These are phyloP conservation scores for Alternaria longipes DNA, from an alignment of 2,329 filamentous ascomycete genomes.

Conservation along the genomic window DNA sequence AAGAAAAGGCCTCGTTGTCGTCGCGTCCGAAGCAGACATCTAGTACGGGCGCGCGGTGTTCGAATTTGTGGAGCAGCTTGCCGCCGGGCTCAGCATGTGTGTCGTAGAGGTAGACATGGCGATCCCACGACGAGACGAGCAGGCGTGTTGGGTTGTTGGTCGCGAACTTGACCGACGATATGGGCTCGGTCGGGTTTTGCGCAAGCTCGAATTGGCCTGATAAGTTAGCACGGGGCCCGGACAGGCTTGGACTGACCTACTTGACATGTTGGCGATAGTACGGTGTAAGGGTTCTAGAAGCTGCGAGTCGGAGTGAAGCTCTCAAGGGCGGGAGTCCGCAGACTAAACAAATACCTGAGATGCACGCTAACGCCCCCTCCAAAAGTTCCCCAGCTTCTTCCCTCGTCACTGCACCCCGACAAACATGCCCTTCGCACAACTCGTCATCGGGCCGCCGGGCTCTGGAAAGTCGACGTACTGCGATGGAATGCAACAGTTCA, in stretches of 20 bases:
- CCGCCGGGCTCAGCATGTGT: slow-evolving; percentile 68
- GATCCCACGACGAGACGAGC: slow-evolving; percentile 95
- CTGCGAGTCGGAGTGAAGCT: slow-evolving; percentile 27
- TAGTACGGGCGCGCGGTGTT: slow-evolving; percentile 85
- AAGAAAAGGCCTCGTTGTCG: slow-evolving; percentile 85
- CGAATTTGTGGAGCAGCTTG: slow-evolving; percentile 75
- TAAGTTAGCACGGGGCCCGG: not conserved
- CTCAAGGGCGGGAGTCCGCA: slow-evolving; percentile 29
- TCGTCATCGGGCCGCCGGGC: slow-evolving; percentile 93
- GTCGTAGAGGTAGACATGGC: slow-evolving; percentile 89
- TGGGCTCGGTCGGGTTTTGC: slow-evolving; percentile 83
- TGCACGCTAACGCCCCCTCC: slow-evolving; percentile 26
- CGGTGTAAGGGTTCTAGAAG: slow-evolving; percentile 7
- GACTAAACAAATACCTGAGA: slow-evolving; percentile 11
- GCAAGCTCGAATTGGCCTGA: slow-evolving; percentile 78
- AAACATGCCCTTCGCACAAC: slow-evolving; percentile 71
- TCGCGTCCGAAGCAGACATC: slow-evolving; percentile 89
- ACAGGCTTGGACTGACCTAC: slow-evolving; percentile 17
- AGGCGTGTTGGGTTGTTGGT: slow-evolving; percentile 77
- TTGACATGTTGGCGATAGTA: slow-evolving; percentile 39
- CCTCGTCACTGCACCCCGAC: slow-evolving; percentile 2
- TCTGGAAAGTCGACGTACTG: slow-evolving; percentile 98
- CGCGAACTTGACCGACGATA: slow-evolving; percentile 87
- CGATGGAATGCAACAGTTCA: slow-evolving; percentile 99
- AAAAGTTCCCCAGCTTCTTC: slow-evolving; percentile 18